Conservation (phyloP, 768 basidiomycete species). For the Kwoniella dejecticola region DNA sequence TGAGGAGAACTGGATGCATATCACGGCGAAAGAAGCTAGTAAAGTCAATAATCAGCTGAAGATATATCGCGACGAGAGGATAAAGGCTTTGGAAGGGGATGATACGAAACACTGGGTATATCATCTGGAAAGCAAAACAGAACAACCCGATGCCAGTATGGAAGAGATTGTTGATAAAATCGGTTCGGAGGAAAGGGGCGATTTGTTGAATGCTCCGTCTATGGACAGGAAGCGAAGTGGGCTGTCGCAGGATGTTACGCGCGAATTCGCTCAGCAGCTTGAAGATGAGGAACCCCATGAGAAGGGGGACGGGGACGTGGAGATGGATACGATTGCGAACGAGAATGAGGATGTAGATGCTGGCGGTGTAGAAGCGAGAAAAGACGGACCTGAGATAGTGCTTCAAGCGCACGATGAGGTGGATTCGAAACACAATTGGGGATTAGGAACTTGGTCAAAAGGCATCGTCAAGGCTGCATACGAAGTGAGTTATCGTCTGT, state of each 20-base stretch:
- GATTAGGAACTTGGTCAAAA: conserved; percentile 33
- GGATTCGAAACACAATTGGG: conserved; percentile 17
- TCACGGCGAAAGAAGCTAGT: conserved; percentile 68
- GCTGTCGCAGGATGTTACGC: conserved; percentile 34
- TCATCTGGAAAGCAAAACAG: conserved; percentile 1
- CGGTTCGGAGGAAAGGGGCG: conserved; percentile 1
- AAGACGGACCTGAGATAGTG: conserved; percentile 24
- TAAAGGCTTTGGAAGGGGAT: conserved; percentile 34
- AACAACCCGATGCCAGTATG: not conserved
- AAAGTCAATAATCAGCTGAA: conserved; percentile 62
- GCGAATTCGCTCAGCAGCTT: conserved; percentile 12
- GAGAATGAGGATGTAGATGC: conserved; percentile 5
- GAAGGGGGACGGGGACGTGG: not conserved
- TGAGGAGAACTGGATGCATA: conserved; percentile 90
- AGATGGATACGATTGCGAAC: conserved; percentile 20
- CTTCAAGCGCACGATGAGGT: conserved; percentile 32
- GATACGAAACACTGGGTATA: conserved; percentile 15
- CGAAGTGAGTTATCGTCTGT: conserved; percentile 37
- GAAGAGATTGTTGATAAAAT: conserved; percentile 4
- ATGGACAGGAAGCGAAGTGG: conserved; percentile 31
- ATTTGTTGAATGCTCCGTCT: conserved; percentile 8
- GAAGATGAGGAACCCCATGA: conserved; percentile 6
- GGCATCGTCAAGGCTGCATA: conserved; percentile 43
- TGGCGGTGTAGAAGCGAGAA: conserved; percentile 1
- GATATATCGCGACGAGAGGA: conserved; percentile 49